These are phyloP conservation scores for Mucor circinelloides DNA, from an alignment of 371 early-diverging fungal genomes.

Conservation along the genomic window DNA sequence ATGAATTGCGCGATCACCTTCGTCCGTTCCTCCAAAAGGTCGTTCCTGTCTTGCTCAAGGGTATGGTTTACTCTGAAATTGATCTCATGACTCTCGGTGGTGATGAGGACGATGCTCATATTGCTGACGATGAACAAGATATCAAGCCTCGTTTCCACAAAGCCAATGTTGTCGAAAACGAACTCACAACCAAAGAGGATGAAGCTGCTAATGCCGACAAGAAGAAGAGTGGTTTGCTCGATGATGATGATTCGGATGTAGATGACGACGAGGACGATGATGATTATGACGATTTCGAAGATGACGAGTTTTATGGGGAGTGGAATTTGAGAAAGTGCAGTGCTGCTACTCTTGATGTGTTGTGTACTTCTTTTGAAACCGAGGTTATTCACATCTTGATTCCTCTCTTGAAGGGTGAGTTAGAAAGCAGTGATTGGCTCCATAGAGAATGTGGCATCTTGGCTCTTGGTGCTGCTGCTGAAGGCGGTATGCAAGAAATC, in stretches of 20 bases:
- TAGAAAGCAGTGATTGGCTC: conserved; percentile 86
- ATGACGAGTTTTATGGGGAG: conserved; percentile 86
- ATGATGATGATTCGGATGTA: conserved; percentile 42
- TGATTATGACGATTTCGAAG: conserved; percentile 83
- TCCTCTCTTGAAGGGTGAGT: conserved; percentile 82
- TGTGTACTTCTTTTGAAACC: conserved; percentile 84
- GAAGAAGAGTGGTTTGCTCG: conserved; percentile 24
- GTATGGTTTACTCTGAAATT: conserved; percentile 94
- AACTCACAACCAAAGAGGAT: conserved; percentile 54
- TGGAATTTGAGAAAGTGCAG: conserved; percentile 98
- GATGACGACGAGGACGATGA: conserved; percentile 88
- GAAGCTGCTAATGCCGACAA: conserved; percentile 23
- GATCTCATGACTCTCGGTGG: conserved; percentile 80
- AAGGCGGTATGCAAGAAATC: conserved; percentile 88
- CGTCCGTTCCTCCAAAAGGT: conserved; percentile 79
- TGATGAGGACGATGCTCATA: conserved; percentile 81
- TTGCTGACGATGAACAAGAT: conserved; percentile 88
- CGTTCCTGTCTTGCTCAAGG: conserved; percentile 88
- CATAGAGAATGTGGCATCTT: conserved; percentile 93
- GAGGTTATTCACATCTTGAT: conserved; percentile 80
- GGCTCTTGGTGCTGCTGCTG: conserved; percentile 96
- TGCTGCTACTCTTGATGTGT: conserved; percentile 94
- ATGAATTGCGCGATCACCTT: conserved; percentile 75
- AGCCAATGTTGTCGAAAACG: conserved; percentile 75
- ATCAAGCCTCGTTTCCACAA: conserved; percentile 93